Percentiles rank a stretch among this genome's conserved stretches.
phyloP scores from a whole-genome alignment of 768 basidiomycete genomes.

The Ramaria rubella region DNA sequence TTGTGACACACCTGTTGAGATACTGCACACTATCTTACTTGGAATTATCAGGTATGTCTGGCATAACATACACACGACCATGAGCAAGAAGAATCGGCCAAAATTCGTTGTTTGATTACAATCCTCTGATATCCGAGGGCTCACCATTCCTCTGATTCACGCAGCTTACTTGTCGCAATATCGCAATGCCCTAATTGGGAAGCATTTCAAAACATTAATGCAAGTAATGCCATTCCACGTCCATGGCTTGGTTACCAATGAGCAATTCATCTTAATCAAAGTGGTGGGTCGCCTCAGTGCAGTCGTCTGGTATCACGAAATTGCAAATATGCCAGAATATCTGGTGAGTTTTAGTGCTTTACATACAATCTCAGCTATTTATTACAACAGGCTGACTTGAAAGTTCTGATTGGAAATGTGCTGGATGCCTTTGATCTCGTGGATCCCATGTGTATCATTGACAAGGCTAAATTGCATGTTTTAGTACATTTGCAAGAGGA shows the following conservation, averaged over 20 bases:
- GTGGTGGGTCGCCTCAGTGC: slow-evolving; percentile 28
- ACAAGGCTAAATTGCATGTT: too few relatives aligned
- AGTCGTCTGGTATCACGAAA: slow-evolving; percentile 37
- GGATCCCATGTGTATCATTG: slow-evolving; percentile 30
- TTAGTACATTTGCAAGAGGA: slow-evolving; percentile 26
- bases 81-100: not conserved
- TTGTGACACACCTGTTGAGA: not conserved
- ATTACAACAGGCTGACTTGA: not conserved
- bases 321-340: slow-evolving; percentile 32
- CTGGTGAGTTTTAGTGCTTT: slow-evolving; percentile 23
- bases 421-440: slow-evolving; percentile 28
- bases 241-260: slow-evolving; percentile 27
- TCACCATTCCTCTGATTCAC: slow-evolving; percentile 20
- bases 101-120: slow-evolving; percentile 9
- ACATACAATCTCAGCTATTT: not conserved
- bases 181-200: too few relatives aligned
- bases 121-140: slow-evolving; percentile 15
- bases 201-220: slow-evolving; percentile 26
- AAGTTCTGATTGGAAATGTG: slow-evolving; percentile 24
- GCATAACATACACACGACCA: not conserved
- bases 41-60: too few relatives aligned
- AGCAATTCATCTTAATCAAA: slow-evolving; percentile 26
- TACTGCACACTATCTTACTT: too few relatives aligned
- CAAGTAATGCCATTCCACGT: slow-evolving; percentile 16
- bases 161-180: slow-evolving; percentile 29